Percentiles rank a stretch among this genome's conserved stretches.
phyloP scores from a whole-genome alignment of 2,329 filamentous ascomycete species.

The Penicillium sp. region DNA sequence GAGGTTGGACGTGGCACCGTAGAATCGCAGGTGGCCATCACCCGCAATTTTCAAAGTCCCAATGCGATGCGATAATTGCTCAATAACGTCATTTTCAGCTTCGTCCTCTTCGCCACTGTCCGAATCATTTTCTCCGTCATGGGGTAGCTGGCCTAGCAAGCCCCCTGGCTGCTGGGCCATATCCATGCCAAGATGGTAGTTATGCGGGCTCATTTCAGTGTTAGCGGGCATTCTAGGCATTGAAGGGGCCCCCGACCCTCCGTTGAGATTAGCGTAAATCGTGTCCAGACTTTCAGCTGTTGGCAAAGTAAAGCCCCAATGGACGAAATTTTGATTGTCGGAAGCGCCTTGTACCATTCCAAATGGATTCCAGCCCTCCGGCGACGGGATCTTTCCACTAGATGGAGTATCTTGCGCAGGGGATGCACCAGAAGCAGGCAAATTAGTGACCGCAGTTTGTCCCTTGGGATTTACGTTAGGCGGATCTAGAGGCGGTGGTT shows the following conservation, averaged over 20 bases:
- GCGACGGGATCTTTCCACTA: constrained; percentile 12
- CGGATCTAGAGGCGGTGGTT: constrained; percentile 17
- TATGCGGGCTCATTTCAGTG: constrained; percentile 26
- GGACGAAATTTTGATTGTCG: constrained; percentile 25
- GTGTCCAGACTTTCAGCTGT: constrained; percentile 37
- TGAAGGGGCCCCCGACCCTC: background rate
- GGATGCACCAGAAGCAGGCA: constrained; percentile 6
- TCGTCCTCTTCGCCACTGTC: constrained; percentile 41
- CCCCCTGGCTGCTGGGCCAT: constrained; percentile 27
- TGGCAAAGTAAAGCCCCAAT: constrained; percentile 38
- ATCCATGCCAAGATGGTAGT: constrained; percentile 27
- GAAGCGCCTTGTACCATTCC: constrained; percentile 21
- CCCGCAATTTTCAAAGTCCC: constrained; percentile 45
- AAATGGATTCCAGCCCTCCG: constrained; percentile 20
- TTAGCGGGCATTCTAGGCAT: constrained; percentile 17
- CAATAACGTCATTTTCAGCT: constrained; percentile 42
- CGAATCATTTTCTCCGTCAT: constrained; percentile 28
- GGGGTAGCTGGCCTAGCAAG: constrained; percentile 20
- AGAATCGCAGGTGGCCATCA: constrained; percentile 46
- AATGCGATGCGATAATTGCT: constrained; percentile 45
- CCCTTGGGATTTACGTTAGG: constrained; percentile 10
- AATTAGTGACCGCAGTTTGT: constrained; percentile 7
- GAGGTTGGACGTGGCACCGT: constrained; percentile 47
- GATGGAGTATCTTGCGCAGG: constrained; percentile 12
- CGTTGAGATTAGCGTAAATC: constrained; percentile 35